Base-by-base conservation (phyloP, 208 protist genomes). In the Crithidia expoeki region DNA sequence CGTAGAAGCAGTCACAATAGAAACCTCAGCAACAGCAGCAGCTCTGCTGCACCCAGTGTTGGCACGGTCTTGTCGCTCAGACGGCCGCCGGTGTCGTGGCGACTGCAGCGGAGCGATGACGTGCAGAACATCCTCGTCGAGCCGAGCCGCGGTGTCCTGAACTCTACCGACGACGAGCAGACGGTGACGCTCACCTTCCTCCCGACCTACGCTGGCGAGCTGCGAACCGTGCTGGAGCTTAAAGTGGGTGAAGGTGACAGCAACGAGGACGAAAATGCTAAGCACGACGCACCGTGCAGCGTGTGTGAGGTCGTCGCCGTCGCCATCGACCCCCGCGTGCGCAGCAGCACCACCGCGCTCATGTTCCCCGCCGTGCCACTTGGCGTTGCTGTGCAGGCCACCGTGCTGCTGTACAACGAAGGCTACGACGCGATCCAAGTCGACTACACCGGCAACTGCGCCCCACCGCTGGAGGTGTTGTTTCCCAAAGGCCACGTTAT, bases 391-490 rank as follows among this genome's bases (percentile, higher is more conserved):
- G 77, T 94, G 11, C 46, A 34, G 49, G 79, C 86, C 19, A 89
- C 85, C 19, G 84, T 98, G 59, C 69, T 80, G 62, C 78, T 98
- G 14, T 74, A 81, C 72, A 98, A 98, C 79, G 87, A 98, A 25
- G 96, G 97, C 44, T 98, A 98, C 80, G 94, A 98, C 14, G 67
- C 84, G 36, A 84, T 98, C 33, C 76, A 92, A 27, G 67, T 98
- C 19, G 49, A 72, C 21, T 96, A 97, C 80, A 56, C 86, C 12
- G 95, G 92, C 59, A 66, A 72, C 38, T 75, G 74, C 36, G 57
- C 19, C 49, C 85, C 79, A 10, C 94, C 95, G 42, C 65, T 98
- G 27, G 74, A 75, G 28, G 69, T 98, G 42, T 72, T 73, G 28
- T 97, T 98, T 47, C 94, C 94, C 2, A 51, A 89, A 16, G 94